These are phyloP conservation scores for Populus hybrid DNA, from an alignment of 441 rosid genomes.

Conservation along the genomic window DNA sequence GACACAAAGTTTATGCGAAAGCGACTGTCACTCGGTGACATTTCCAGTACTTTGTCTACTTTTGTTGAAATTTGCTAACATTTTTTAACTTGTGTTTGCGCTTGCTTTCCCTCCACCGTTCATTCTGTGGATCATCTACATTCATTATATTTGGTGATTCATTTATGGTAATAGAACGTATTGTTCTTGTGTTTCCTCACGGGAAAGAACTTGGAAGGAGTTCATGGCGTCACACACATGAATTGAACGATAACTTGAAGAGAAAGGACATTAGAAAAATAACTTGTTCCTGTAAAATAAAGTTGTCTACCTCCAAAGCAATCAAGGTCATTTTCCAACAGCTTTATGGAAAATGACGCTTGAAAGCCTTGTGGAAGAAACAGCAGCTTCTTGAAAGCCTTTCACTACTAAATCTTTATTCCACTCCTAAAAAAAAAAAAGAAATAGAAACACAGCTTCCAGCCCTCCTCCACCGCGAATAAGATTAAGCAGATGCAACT, in stretches of 20 bases:
- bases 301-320: not conserved
- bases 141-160: no score
- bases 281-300: not conserved
- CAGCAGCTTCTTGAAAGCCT: not conserved
- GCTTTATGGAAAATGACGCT: no score
- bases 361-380: not conserved
- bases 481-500: slow-evolving; percentile 45
- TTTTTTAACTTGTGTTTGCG: no score
- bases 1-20: not conserved
- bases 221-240: not conserved
- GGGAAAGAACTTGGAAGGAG: not conserved
- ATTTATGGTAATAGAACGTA: no score
- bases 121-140: no score
- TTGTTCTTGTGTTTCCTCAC: not conserved
- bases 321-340: not conserved
- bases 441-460: not conserved
- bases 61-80: not conserved
- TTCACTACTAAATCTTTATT: no score
- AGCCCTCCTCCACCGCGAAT: not conserved
- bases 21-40: not conserved
- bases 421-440: not conserved
- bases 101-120: no score
- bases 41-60: no score
- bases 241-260: no score
- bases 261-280: no score